phyloP scores from a whole-genome alignment of 768 basidiomycete genomes.

The Mycena crocata region DNA sequence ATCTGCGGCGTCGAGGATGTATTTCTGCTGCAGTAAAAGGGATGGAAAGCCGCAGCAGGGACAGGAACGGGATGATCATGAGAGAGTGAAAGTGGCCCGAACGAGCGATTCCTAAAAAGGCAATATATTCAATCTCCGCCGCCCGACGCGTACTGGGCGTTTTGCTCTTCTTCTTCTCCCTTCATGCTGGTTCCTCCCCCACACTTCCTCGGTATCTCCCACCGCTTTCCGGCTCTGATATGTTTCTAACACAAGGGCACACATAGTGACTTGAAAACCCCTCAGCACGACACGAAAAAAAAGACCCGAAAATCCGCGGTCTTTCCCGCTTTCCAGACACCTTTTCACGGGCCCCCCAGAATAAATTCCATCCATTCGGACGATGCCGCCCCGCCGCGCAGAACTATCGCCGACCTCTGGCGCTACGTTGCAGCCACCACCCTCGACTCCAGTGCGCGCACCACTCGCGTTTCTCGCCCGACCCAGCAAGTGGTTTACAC shows the following conservation, averaged over 20 bases:
- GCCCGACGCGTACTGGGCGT: slow-evolving; percentile 1
- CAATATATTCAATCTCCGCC: slow-evolving; percentile 8
- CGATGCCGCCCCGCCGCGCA: background rate
- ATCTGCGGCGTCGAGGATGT: too few relatives aligned
- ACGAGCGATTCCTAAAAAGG: background rate
- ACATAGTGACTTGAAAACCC: background rate
- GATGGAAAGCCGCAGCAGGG: background rate
- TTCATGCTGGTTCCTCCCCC: background rate
- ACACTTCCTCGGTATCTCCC: too few relatives aligned
- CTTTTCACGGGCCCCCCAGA: background rate
- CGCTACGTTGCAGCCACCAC: slow-evolving; percentile 17
- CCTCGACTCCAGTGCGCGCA: slow-evolving; percentile 24
- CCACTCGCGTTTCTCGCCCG: slow-evolving; percentile 58
- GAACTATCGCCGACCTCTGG: background rate
- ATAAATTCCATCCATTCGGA: background rate
- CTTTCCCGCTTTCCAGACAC: background rate
- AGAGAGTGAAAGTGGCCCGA: background rate
- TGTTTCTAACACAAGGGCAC: too few relatives aligned
- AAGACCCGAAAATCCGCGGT: background rate
- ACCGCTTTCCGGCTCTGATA: too few relatives aligned
- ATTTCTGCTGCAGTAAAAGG: background rate
- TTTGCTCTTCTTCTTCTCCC: slow-evolving; percentile 2
- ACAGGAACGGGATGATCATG: background rate
- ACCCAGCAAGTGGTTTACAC: slow-evolving; percentile 63
- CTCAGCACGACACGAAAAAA: background rate